Conservation (phyloP, 78 protist species). For the Capsaspora owczarzaki region DNA sequence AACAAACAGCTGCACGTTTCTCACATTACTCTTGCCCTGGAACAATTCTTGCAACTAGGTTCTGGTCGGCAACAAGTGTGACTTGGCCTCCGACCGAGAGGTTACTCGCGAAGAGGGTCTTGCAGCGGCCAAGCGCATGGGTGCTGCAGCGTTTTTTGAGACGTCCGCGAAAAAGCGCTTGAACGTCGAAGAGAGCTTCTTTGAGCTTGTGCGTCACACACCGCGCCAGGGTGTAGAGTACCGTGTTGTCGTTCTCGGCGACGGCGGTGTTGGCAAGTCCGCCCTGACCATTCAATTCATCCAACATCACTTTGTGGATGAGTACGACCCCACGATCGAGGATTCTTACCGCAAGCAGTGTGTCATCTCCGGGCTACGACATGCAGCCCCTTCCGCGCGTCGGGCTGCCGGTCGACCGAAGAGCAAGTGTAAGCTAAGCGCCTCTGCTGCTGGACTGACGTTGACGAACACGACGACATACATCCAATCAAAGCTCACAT, state of each 20-base stretch:
- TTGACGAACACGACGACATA: not conserved
- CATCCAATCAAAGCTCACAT: not conserved
- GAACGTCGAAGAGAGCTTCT: conserved; percentile 39
- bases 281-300: conserved; percentile 22
- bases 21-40: too few relatives aligned
- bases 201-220: conserved; percentile 30
- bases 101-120: conserved; percentile 24
- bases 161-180: conserved; percentile 23
- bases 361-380: not conserved
- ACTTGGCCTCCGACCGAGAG: conserved; percentile 11
- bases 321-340: conserved; percentile 72
- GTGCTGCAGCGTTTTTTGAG: not conserved
- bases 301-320: conserved; percentile 20
- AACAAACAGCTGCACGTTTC: too few relatives aligned
- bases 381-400: not conserved
- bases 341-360: conserved; percentile 68
- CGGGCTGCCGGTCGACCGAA: not conserved
- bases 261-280: conserved; percentile 64
- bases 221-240: conserved; percentile 22
- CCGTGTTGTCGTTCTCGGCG: conserved; percentile 55
- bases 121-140: too few relatives aligned
- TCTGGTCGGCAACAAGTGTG: conserved; percentile 54
- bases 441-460: not conserved
- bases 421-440: not conserved
- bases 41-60: too few relatives aligned